Conservation (phyloP, 139 green algal species). For the Microglena sp. region DNA sequence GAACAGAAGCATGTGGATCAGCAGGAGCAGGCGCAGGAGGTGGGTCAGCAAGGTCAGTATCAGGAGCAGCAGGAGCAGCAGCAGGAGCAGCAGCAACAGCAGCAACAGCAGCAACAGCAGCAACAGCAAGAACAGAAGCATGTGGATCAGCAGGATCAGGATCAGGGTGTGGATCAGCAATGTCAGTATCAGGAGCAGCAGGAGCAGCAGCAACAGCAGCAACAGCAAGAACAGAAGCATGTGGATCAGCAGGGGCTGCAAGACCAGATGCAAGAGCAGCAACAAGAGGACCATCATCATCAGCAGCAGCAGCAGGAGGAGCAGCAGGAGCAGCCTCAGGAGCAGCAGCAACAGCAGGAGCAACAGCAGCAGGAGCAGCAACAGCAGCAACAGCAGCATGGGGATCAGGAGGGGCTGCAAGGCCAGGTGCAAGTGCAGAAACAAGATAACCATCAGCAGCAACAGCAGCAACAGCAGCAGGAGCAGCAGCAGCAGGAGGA, state of each 20-base stretch:
- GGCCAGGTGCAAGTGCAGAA: no score
- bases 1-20: neutral
- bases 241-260: neutral
- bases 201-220: neutral
- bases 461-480: no score
- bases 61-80: slow-evolving; percentile 7
- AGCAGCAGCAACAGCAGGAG: no score
- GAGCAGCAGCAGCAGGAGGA: no score
- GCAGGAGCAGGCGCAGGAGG: slow-evolving; percentile 3
- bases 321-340: no score
- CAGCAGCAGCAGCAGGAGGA: no score
- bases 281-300: no score
- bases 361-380: no score
- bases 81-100: neutral
- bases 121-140: slow-evolving; percentile 6
- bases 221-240: neutral
- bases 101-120: slow-evolving; percentile 5
- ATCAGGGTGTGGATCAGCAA: neutral
- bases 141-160: neutral
- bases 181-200: slow-evolving; percentile 1
- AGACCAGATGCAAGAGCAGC: no score
- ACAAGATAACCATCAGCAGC: no score
- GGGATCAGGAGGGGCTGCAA: no score
- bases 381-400: no score
- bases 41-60: neutral